phyloP scores from a whole-genome alignment of 768 basidiomycete species.

The Trametes gibbosa region DNA sequence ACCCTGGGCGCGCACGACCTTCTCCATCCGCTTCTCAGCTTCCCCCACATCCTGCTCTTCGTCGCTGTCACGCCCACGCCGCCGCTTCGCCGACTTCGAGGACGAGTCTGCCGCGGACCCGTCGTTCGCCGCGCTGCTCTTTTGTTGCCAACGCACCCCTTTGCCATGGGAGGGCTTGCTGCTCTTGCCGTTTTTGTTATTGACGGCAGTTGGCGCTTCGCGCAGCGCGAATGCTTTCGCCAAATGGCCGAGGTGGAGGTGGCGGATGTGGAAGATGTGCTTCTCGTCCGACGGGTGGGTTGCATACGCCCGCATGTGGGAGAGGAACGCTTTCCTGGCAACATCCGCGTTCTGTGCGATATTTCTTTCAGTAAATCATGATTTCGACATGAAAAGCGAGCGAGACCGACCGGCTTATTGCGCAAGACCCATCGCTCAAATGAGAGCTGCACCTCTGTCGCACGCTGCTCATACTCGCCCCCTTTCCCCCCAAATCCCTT shows the following conservation, averaged over 20 bases:
- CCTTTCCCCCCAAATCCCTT: constrained; percentile 86
- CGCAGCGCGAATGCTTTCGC: constrained; percentile 91
- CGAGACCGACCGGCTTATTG: constrained; percentile 53
- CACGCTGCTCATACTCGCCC: constrained; percentile 79
- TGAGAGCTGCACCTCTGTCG: constrained; percentile 92
- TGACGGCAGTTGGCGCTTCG: constrained; percentile 63
- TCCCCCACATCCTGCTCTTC: constrained; percentile 38
- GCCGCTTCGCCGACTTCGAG: constrained; percentile 3
- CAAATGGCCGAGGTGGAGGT: constrained; percentile 91
- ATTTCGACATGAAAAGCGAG: background rate
- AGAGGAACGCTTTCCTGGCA: constrained; percentile 84
- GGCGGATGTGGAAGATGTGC: constrained; percentile 92
- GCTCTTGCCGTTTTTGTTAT: constrained; percentile 17
- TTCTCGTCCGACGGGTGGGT: constrained; percentile 96
- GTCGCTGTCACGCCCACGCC: constrained; percentile 18
- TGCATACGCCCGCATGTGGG: constrained; percentile 94
- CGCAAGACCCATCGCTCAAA: constrained; percentile 92
- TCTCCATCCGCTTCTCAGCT: constrained; percentile 83
- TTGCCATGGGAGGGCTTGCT: background rate
- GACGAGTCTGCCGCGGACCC: background rate
- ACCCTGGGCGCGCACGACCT: constrained; percentile 80
- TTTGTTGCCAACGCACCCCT: constrained; percentile 6
- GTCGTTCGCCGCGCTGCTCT: constrained; percentile 1
- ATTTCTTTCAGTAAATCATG: background rate
- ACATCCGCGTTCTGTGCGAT: constrained; percentile 62